Evolutionary conservation across 306 rosid species (phyloP).

Genomic region (Argentina anserina): DNA sequence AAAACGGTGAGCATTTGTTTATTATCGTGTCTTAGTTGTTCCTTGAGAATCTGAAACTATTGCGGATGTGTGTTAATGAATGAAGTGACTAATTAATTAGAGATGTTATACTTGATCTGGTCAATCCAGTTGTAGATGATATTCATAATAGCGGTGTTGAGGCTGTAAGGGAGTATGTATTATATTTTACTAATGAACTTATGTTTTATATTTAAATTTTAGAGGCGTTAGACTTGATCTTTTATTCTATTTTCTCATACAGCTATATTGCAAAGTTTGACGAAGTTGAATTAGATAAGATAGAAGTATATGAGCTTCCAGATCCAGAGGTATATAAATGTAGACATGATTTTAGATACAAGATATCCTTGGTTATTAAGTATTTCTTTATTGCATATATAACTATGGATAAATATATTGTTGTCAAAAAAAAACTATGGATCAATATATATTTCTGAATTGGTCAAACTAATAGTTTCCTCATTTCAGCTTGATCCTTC

Average conservation of each 20-base stretch:
- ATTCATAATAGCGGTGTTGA: constrained; percentile 75
- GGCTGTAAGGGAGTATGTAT: constrained; percentile 72
- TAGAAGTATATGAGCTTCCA: constrained; percentile 65
- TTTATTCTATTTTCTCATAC: constrained; percentile 18
- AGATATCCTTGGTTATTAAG: neutral
- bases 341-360: neutral
- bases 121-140: constrained; percentile 89
- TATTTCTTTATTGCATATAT: too few relatives aligned
- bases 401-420: neutral
- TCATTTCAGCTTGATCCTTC: constrained; percentile 67
- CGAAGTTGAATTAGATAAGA: constrained; percentile 56
- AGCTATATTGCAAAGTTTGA: constrained; percentile 83
- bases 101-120: constrained; percentile 38
- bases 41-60: neutral
- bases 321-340: constrained; percentile 70
- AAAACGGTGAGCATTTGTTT: constrained; percentile 39
- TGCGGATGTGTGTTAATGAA: neutral
- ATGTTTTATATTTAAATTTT: neutral
- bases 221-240: neutral
- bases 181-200: neutral
- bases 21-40: neutral
- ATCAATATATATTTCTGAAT: neutral
- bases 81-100: constrained; percentile 4
- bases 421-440: too few relatives aligned
- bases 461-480: constrained; percentile 9